phyloP scores from a whole-genome alignment of 2,329 filamentous ascomycete genomes.

The Onygena corvina region DNA sequence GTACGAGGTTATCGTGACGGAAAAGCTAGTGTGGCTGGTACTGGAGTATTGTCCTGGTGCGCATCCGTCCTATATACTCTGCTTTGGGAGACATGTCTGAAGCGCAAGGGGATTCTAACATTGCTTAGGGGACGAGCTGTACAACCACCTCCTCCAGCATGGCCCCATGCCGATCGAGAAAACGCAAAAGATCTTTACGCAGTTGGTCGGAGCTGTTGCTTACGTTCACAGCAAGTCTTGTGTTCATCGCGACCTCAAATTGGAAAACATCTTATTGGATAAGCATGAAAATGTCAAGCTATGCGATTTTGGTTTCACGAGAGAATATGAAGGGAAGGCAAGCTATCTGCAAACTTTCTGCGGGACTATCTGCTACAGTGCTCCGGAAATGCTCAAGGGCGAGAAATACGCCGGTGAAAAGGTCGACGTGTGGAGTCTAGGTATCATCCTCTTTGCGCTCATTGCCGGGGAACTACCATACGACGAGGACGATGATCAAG shows the following conservation, averaged over 20 bases:
- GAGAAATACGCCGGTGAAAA: conserved; percentile 98
- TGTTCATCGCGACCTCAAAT: conserved; percentile 90
- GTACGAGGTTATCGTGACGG: conserved; percentile 97
- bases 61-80: conserved; percentile 15
- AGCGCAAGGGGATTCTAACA: too few species aligned
- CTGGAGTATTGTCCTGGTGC: conserved; percentile 89
- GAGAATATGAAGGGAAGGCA: conserved; percentile 89
- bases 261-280: conserved; percentile 92
- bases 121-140: conserved; percentile 73
- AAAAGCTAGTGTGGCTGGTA: conserved; percentile 87
- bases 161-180: conserved; percentile 73
- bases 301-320: conserved; percentile 94
- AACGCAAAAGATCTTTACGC: conserved; percentile 90
- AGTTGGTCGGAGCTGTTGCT: conserved; percentile 84
- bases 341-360: conserved; percentile 97
- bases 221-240: conserved; percentile 94
- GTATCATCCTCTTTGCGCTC: conserved; percentile 77
- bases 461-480: conserved; percentile 77
- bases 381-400: conserved; percentile 94
- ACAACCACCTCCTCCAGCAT: conserved; percentile 84
- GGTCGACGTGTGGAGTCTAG: conserved; percentile 96
- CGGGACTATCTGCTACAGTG: conserved; percentile 93
- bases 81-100: conserved; percentile 4
- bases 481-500: conserved; percentile 85
- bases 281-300: conserved; percentile 96